These are phyloP conservation scores for Bertia moriformis DNA, from an alignment of 2,329 filamentous ascomycete genomes.

Conservation along the genomic window DNA sequence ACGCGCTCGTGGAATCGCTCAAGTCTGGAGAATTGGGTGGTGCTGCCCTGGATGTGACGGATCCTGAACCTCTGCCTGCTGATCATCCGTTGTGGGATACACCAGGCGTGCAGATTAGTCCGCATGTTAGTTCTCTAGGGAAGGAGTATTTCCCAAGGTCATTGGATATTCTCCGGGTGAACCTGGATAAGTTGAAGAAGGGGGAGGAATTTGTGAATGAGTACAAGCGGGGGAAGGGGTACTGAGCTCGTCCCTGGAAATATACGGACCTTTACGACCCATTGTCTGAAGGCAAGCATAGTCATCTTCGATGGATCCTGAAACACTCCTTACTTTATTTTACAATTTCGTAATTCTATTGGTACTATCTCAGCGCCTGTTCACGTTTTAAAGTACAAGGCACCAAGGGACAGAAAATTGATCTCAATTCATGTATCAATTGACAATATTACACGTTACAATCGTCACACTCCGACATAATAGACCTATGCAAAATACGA, in stretches of 20 bases:
- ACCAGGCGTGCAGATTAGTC: constrained; percentile 51
- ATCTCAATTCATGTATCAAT: too few species aligned
- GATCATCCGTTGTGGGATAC: constrained; percentile 57
- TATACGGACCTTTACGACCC: too few species aligned
- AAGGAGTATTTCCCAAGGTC: not conserved
- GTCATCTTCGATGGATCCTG: too few species aligned
- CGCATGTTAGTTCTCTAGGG: constrained; percentile 27
- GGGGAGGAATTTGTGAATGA: not conserved
- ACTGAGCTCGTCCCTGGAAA: too few species aligned
- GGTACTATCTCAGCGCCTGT: too few species aligned
- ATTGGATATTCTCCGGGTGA: not conserved
- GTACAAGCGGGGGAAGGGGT: not conserved
- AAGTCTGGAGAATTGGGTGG: constrained; percentile 31
- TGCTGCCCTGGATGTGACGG: constrained; percentile 65
- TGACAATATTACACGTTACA: too few species aligned
- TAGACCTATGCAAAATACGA: not conserved
- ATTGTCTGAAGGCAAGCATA: too few species aligned
- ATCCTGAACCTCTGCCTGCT: constrained; percentile 61
- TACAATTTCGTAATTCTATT: too few species aligned
- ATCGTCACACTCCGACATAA: too few species aligned
- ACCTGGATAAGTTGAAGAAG: not conserved
- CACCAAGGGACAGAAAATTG: too few species aligned
- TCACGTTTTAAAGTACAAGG: too few species aligned
- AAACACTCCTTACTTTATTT: too few species aligned
- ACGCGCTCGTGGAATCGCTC: constrained; percentile 48